Percentiles rank a stretch among this genome's conserved stretches.
phyloP scores from a whole-genome alignment of 164 flowering plant species.

The Vitis amurensis region DNA sequence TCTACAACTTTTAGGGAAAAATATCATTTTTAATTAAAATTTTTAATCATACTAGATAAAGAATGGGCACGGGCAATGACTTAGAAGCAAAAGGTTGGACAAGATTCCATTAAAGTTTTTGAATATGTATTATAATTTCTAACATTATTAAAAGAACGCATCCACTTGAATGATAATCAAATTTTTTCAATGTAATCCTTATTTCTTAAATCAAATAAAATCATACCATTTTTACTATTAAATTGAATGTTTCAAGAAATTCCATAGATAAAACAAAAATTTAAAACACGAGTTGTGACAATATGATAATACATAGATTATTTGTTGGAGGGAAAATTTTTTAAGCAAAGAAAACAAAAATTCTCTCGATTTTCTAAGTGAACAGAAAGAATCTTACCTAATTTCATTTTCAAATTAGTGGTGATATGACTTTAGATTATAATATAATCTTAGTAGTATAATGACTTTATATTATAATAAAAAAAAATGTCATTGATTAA shows the following conservation, averaged over 20 bases:
- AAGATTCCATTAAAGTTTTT: no score
- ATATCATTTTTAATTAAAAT: slow-evolving; percentile 1
- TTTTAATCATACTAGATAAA: no score
- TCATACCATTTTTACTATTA: no score
- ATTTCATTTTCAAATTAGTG: slow-evolving; percentile 4
- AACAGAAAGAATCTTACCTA: slow-evolving; percentile 18
- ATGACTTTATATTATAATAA: not conserved
- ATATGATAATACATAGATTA: not conserved
- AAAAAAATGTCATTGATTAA: not conserved
- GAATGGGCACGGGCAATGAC: no score
- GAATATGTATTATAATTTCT: no score
- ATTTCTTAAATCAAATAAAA: not conserved
- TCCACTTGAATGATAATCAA: no score
- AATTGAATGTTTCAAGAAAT: no score
- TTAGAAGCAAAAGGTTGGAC: no score
- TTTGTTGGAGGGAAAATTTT: not conserved
- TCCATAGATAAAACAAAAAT: not conserved
- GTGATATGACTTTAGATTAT: slow-evolving; percentile 4
- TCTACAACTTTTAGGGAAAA: slow-evolving; percentile 15
- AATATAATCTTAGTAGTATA: not conserved
- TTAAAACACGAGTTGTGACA: not conserved
- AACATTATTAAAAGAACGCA: no score
- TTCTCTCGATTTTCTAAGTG: slow-evolving; percentile 20
- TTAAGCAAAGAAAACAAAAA: slow-evolving; percentile 11
- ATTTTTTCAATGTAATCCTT: no score